These are phyloP conservation scores for Saccharomyces hybrid DNA, from an alignment of 1,139 yeast species.

Conservation along the genomic window DNA sequence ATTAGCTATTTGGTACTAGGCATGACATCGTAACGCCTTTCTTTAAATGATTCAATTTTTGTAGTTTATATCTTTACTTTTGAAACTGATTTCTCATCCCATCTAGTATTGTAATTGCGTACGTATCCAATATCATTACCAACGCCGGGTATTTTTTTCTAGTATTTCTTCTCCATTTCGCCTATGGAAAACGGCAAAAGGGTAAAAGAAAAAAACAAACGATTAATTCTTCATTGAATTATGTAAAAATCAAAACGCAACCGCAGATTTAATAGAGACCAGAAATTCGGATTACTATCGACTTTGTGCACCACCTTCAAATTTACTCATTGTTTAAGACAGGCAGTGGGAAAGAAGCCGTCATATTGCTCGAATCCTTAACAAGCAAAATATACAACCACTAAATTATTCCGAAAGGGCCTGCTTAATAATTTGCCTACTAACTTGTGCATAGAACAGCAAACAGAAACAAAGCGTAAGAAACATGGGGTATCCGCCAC, in stretches of 20 bases:
- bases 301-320: background rate
- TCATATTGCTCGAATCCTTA: background rate
- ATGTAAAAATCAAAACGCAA: background rate
- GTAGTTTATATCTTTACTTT: background rate
- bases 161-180: background rate
- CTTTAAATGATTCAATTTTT: background rate
- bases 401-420: background rate
- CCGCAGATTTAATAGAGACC: background rate
- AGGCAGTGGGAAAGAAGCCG: background rate
- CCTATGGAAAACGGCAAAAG: background rate
- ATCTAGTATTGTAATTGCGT: background rate
- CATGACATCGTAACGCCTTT: background rate
- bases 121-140: background rate
- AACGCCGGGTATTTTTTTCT: background rate
- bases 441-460: background rate
- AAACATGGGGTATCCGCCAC: constrained; percentile 19
- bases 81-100: background rate
- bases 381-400: background rate
- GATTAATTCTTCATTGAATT: background rate
- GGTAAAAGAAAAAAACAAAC: background rate
- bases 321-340: background rate
- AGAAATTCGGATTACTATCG: background rate
- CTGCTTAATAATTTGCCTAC: background rate
- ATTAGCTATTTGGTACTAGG: constrained; percentile 2
- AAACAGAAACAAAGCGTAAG: background rate